Base-by-base conservation (phyloP, 176 grass and related monocot genomes). In the Secale cereale region DNA sequence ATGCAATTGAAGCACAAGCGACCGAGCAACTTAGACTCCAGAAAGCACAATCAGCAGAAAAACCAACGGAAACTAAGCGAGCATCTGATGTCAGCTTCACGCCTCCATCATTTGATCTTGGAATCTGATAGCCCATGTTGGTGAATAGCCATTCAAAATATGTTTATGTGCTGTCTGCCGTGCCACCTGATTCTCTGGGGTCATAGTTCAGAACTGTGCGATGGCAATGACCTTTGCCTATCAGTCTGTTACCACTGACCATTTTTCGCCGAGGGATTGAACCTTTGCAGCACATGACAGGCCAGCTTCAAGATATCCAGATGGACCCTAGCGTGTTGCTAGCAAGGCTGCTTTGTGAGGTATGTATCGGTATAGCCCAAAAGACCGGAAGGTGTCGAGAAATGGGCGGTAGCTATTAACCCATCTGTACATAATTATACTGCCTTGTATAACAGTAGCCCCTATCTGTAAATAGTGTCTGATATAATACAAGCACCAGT, bases 1-100 rank as follows among this genome's bases (percentile, higher is more conserved):
- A 99, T 87, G 82, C 94, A 54, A 74, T 96, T 48, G 97, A 92
- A 88, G 91, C 97, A 67, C 81, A 94, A 71, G 97, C 93, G 36
- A 86, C 91, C 1, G 84, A 92, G 52, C 70, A 80, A 39, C 66
- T 86, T 77, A 92, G 71, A 61, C 79, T 87, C 19, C 92, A 77
- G 88, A 85, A 68, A 75, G 25, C 85, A 30, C 43, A 82, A 41
- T 48, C 74, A 0, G 65, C 69, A 45, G 70, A 90, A 33, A 82
- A 84, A 39, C 29, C 74, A 25, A 63, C 65, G 10, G 86, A 72
- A 45, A 50, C 70, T 81, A 90, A 77, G 74, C 78, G 83, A 59
- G 74, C 59, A 56, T 59, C 83, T 61, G 83, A 66, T 14, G 29
- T 70, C 35, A 92, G 85, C 83, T 86, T 85, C 66, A 15, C 57